phyloP scores from a whole-genome alignment of 1,284 basidiomycete genomes.

The Ustilago loliicola region DNA sequence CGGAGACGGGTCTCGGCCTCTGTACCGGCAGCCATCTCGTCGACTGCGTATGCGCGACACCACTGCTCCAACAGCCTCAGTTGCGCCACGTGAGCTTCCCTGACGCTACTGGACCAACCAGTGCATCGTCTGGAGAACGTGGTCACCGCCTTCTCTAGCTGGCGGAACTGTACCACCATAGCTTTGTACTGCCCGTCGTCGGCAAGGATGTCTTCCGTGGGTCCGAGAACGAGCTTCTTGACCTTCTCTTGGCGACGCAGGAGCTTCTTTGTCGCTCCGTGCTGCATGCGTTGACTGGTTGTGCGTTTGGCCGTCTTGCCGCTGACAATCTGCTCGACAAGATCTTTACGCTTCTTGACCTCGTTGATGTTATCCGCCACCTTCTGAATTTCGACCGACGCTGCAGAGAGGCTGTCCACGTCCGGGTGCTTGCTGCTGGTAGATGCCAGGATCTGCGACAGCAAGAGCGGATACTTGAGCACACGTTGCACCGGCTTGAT shows the following conservation, averaged over 20 bases:
- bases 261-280: conserved; percentile 52
- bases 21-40: conserved; percentile 19
- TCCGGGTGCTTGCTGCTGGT: conserved; percentile 84
- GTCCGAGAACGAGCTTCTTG: conserved; percentile 37
- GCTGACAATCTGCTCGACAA: conserved; percentile 71
- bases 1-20: conserved; percentile 44
- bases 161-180: conserved; percentile 43
- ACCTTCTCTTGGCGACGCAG: conserved; percentile 60
- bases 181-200: conserved; percentile 51
- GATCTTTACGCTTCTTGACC: conserved; percentile 83
- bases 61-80: conserved; percentile 51
- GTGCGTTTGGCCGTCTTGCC: conserved; percentile 43
- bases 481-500: conserved; percentile 75
- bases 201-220: conserved; percentile 38
- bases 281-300: conserved; percentile 48
- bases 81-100: conserved; percentile 48
- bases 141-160: conserved; percentile 41
- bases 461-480: conserved; percentile 86
- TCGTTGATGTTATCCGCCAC: conserved; percentile 89
- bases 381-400: conserved; percentile 79
- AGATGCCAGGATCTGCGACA: conserved; percentile 77
- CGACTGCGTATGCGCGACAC: conserved; percentile 51
- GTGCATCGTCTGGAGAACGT: conserved; percentile 47
- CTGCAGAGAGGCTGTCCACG: conserved; percentile 77
- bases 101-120: conserved; percentile 50